A percentile compares a stretch with the other conserved stretches of the same genome.
These are phyloP conservation scores for Citrus sp. DNA, from an alignment of 345 rosid genomes.

Conservation along the genomic window DNA sequence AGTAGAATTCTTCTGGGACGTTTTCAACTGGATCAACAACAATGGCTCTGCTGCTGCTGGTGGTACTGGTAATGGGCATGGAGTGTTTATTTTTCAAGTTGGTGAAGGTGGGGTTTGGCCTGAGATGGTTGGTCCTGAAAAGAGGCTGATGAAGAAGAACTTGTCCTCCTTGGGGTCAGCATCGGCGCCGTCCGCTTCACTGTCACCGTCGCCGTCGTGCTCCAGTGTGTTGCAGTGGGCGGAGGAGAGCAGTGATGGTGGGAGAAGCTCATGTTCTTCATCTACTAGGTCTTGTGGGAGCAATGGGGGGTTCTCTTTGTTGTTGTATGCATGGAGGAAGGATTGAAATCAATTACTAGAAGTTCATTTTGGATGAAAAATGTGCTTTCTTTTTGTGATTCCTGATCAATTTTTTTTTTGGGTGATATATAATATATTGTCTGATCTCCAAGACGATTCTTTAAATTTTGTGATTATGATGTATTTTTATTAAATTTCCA, in stretches of 20 bases:
- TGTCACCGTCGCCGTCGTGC: constrained; percentile 39
- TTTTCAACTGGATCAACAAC: constrained; percentile 45
- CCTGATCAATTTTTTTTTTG: not conserved
- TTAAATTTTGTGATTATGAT: not conserved
- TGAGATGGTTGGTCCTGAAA: constrained; percentile 55
- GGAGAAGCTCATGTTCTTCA: constrained; percentile 58
- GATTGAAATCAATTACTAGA: not conserved
- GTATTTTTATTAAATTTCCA: not conserved
- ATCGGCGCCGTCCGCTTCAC: constrained; percentile 10
- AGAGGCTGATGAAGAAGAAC: constrained; percentile 52
- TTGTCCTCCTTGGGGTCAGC: constrained; percentile 22
- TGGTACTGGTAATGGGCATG: constrained; percentile 24
- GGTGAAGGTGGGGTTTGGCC: constrained; percentile 67
- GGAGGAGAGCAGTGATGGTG: constrained; percentile 60
- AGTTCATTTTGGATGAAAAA: not conserved
- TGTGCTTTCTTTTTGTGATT: not conserved
- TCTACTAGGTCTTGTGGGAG: constrained; percentile 47
- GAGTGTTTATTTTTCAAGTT: constrained; percentile 61
- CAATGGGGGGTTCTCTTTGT: constrained; percentile 46
- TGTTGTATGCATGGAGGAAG: constrained; percentile 55
- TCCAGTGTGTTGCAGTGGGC: constrained; percentile 63
- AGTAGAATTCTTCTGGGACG: constrained; percentile 57
- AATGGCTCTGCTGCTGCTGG: not conserved
- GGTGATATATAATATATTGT: not conserved
- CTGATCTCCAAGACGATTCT: not conserved